A percentile compares a stretch with the other conserved stretches of the same genome.
Conservation (phyloP, 1,284 basidiomycete genomes). For the Cryptococcus sp. region DNA sequence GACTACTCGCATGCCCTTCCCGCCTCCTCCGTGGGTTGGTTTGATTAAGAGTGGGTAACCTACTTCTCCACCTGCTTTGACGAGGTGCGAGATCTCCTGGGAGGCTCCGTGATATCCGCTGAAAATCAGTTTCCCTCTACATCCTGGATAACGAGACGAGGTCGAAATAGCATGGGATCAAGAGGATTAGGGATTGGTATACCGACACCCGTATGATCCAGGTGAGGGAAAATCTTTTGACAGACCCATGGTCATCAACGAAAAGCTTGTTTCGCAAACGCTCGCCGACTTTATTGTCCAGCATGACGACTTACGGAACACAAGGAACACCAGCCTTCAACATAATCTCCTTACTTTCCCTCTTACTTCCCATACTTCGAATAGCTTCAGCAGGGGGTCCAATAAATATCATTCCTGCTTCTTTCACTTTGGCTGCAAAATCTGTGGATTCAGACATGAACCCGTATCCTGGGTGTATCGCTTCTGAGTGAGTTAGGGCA, state of each 20-base stretch:
- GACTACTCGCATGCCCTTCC: constrained; percentile 67
- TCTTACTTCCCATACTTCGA: constrained; percentile 61
- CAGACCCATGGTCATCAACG: too few species aligned
- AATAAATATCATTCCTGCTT: constrained; percentile 58
- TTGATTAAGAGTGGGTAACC: constrained; percentile 65
- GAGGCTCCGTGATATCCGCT: constrained; percentile 55
- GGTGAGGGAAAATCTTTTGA: too few species aligned
- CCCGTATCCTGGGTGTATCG: constrained; percentile 65
- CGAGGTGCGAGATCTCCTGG: constrained; percentile 54
- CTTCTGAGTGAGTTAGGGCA: constrained; percentile 70
- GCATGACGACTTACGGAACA: constrained; percentile 72
- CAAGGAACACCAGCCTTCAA: constrained; percentile 86
- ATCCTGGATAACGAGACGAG: background rate
- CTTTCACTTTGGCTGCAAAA: constrained; percentile 55
- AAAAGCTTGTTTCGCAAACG: background rate
- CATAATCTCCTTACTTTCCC: constrained; percentile 74
- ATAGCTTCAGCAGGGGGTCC: constrained; percentile 62
- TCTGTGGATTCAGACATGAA: constrained; percentile 72
- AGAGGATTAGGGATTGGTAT: background rate
- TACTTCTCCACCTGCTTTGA: constrained; percentile 49
- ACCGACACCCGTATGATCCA: too few species aligned
- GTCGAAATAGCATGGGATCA: background rate
- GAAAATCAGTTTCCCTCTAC: constrained; percentile 6
- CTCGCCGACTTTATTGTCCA: background rate
- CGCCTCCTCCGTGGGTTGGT: constrained; percentile 67